Conservation (phyloP, 768 basidiomycete species). For the Lactifluus volemus region DNA sequence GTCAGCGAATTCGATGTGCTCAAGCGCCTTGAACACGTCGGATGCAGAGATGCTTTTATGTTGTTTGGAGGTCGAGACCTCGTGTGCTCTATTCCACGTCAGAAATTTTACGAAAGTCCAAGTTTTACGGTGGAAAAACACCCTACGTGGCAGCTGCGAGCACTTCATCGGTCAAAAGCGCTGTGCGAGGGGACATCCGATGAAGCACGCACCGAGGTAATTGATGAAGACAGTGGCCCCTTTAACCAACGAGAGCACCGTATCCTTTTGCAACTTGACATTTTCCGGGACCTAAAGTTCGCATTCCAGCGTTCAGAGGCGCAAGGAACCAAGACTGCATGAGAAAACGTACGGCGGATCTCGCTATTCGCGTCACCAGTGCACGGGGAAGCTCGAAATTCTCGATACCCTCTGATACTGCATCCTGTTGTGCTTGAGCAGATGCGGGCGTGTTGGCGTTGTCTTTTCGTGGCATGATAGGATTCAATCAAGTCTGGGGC, state of each 20-base stretch:
- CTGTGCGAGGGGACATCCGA: neutral
- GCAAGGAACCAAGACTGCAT: neutral
- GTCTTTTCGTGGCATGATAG: slow-evolving; percentile 64
- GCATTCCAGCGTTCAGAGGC: neutral
- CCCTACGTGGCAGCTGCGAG: slow-evolving; percentile 9
- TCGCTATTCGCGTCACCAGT: slow-evolving; percentile 76
- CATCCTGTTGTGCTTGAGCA: slow-evolving; percentile 72
- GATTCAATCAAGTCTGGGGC: neutral
- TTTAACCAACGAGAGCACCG: slow-evolving; percentile 74
- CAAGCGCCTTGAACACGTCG: slow-evolving; percentile 83
- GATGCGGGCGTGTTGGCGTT: slow-evolving; percentile 43
- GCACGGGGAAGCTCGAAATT: slow-evolving; percentile 84
- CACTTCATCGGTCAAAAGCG: neutral
- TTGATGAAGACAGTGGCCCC: slow-evolving; percentile 94
- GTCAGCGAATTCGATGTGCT: slow-evolving; percentile 68
- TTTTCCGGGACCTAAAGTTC: slow-evolving; percentile 66
- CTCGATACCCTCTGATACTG: slow-evolving; percentile 77
- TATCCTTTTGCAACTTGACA: slow-evolving; percentile 85
- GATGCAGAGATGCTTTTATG: slow-evolving; percentile 86
- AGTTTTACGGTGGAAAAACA: slow-evolving; percentile 34
- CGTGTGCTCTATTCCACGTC: slow-evolving; percentile 59
- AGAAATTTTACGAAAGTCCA: neutral
- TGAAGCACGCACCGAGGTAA: slow-evolving; percentile 58
- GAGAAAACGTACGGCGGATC: slow-evolving; percentile 54
- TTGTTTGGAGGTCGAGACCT: slow-evolving; percentile 73